Conservation (phyloP, 495 filamentous ascomycete genomes). For the Lophiotrema nucula region DNA sequence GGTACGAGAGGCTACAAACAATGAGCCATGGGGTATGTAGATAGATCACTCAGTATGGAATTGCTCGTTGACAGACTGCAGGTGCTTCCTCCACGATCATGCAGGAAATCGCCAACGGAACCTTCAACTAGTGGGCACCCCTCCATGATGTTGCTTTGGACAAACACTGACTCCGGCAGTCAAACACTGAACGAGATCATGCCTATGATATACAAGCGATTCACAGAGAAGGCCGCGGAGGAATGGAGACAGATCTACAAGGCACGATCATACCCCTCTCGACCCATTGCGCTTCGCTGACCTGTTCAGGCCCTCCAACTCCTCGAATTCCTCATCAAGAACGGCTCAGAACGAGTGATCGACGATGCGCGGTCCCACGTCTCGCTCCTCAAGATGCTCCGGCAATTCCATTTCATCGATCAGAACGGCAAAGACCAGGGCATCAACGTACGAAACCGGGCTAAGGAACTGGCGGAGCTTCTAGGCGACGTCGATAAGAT, state of each 20-base stretch:
- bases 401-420: constrained; percentile 98
- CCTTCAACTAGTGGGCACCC: constrained; percentile 86
- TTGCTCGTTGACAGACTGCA: constrained; percentile 52
- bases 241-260: constrained; percentile 99
- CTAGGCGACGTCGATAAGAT: constrained; percentile 92
- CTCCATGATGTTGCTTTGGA: background rate
- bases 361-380: constrained; percentile 96
- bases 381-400: constrained; percentile 94
- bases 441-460: constrained; percentile 93
- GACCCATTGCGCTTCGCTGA: constrained; percentile 1
- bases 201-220: constrained; percentile 99
- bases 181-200: constrained; percentile 98
- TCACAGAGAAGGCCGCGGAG: constrained; percentile 96
- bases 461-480: constrained; percentile 91
- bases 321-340: constrained; percentile 96
- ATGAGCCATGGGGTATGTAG: constrained; percentile 32
- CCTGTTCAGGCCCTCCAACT: constrained; percentile 72
- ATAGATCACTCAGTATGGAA: background rate
- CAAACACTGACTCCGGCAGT: constrained; percentile 48
- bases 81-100: constrained; percentile 79
- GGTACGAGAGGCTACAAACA: constrained; percentile 51
- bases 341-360: constrained; percentile 95
- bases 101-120: constrained; percentile 98
- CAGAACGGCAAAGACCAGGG: constrained; percentile 97
- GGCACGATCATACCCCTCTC: constrained; percentile 41